Evolutionary conservation across 257 asterid species (phyloP).

Genomic region (Solanum sejunctum): DNA sequence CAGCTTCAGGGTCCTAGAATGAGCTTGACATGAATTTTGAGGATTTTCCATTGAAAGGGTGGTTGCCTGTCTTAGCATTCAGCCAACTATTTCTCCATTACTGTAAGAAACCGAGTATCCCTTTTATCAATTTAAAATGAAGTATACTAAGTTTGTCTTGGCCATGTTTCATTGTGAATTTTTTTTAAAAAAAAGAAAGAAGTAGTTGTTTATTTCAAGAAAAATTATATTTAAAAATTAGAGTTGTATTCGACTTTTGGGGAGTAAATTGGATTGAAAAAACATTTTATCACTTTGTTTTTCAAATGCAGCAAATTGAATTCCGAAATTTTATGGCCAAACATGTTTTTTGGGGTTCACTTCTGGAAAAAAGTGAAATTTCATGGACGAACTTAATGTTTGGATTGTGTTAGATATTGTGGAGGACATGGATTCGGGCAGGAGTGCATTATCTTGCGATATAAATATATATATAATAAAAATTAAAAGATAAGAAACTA

Average conservation of each 20-base stretch:
- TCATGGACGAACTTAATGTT: neutral
- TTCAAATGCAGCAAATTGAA: neutral
- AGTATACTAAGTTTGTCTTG: neutral
- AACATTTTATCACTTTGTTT: neutral
- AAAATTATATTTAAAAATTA: neutral
- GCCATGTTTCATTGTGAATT: neutral
- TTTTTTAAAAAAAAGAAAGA: neutral
- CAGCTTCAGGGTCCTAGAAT: neutral
- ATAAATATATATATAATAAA: too few species aligned
- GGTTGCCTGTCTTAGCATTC: slow-evolving; percentile 36
- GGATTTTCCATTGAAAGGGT: slow-evolving; percentile 20
- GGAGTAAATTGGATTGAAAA: neutral
- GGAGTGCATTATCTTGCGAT: neutral
- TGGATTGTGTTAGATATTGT: neutral
- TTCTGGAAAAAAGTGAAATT: neutral
- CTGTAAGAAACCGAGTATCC: neutral
- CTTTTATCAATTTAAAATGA: neutral
- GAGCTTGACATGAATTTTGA: neutral
- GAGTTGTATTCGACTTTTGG: neutral
- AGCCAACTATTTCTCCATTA: slow-evolving; percentile 8
- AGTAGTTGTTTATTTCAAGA: neutral
- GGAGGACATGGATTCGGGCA: neutral
- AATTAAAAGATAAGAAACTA: too few species aligned
- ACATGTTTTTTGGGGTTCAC: too few species aligned
- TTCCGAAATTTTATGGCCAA: neutral